Evolutionary conservation across 495 filamentous ascomycete genomes (phyloP).

Genomic region (Podospora bellae-mahoneyi): DNA sequence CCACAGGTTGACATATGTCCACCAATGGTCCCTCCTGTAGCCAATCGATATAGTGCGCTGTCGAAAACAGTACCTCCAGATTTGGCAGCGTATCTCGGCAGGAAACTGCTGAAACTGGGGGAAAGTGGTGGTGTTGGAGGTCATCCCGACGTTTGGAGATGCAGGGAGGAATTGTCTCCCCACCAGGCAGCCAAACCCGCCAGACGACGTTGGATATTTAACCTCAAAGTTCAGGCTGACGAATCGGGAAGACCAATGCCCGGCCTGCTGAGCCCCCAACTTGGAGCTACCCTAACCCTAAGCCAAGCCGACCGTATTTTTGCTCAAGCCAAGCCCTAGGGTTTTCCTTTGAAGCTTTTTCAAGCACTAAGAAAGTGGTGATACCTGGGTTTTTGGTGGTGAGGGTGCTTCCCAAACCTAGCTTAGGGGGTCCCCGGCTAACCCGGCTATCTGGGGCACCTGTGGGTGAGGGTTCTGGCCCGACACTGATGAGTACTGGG

Average conservation of each 20-base stretch:
- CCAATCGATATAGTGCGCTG: neutral
- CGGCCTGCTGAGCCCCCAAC: too few relatives aligned
- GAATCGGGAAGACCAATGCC: neutral
- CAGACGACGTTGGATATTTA: neutral
- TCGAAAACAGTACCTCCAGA: neutral
- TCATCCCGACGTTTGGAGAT: neutral
- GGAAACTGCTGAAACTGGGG: neutral
- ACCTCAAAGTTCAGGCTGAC: neutral
- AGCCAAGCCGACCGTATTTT: too few relatives aligned
- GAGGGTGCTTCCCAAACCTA: too few relatives aligned
- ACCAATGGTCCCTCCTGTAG: neutral
- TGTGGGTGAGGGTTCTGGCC: too few relatives aligned
- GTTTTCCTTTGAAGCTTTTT: too few relatives aligned
- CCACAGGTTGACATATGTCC: neutral
- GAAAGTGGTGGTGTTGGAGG: neutral
- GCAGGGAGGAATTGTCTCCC: neutral
- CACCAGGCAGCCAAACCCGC: neutral
- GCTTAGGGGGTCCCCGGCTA: too few relatives aligned
- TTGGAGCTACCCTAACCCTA: too few relatives aligned
- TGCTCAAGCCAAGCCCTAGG: too few relatives aligned
- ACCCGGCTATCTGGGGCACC: too few relatives aligned
- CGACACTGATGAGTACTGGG: too few relatives aligned
- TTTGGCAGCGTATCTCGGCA: neutral
- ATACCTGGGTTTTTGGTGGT: too few relatives aligned
- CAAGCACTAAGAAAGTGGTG: too few relatives aligned